Evolutionary conservation across 768 basidiomycete species (phyloP).

Genomic region (Boletus patriciae): DNA sequence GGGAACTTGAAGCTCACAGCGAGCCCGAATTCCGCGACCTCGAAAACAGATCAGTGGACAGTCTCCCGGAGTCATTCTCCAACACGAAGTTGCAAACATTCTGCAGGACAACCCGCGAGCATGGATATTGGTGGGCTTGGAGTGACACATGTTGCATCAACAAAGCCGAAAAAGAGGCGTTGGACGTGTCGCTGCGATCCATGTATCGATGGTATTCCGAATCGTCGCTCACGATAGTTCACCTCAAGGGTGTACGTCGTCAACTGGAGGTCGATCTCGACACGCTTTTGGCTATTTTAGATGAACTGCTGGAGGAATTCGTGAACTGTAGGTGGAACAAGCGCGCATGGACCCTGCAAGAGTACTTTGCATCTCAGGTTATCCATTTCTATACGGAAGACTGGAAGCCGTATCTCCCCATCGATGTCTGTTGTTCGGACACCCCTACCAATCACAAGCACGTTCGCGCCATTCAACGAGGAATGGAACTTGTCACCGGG

Average conservation of each 20-base stretch:
- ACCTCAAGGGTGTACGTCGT: conserved; percentile 15
- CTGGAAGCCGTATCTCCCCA: conserved; percentile 22
- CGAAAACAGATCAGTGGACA: background rate
- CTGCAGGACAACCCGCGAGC: conserved; percentile 4
- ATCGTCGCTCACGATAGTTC: conserved; percentile 26
- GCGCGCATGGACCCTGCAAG: conserved; percentile 25
- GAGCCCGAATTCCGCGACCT: conserved; percentile 10
- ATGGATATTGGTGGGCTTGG: conserved; percentile 26
- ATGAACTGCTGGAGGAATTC: conserved; percentile 4
- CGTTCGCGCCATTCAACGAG: conserved; percentile 4
- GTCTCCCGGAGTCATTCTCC: background rate
- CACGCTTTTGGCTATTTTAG: background rate
- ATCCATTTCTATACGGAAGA: conserved; percentile 26
- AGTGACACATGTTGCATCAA: conserved; percentile 29
- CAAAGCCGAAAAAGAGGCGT: conserved; percentile 16
- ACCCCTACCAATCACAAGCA: conserved; percentile 14
- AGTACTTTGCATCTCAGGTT: conserved; percentile 21
- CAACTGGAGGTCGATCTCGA: background rate
- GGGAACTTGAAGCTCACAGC: conserved; percentile 7
- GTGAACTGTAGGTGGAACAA: conserved; percentile 22
- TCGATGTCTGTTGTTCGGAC: background rate
- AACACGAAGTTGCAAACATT: conserved; percentile 13
- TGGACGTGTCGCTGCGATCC: conserved; percentile 19
- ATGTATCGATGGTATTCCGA: conserved; percentile 30
- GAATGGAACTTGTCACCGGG: conserved; percentile 16